Base-by-base conservation (phyloP, 108 stramenopile species). In the Nitzschia palea region DNA sequence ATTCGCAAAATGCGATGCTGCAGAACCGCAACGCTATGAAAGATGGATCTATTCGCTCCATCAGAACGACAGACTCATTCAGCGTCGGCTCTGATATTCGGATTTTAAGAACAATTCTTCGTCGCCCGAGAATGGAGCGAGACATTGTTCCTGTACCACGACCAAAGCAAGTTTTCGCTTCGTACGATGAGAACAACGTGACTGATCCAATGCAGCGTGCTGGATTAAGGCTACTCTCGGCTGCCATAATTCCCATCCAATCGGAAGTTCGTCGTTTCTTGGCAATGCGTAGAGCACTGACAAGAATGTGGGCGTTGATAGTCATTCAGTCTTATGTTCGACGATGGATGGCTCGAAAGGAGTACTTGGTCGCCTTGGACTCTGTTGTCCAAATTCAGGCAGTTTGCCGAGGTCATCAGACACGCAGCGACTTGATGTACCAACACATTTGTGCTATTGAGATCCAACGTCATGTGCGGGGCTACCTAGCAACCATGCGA, bases 221-320 rank as follows among this genome's bases (percentile, higher is more conserved):
- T 44, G 89, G 92, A 14, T 70, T 90, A 22, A 71, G 84, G 20
- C 72, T 93, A 0, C 65, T 93, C 18, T 85, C 86, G 40, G 86
- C 87, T 10, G 87, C 92, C 26, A 87, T 88, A 0, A 85, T 94
- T 69, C 93, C 89, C 0, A 91, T 94, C 64, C 93, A 94, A 67
- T 80, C 84, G 10, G 77, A 79, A 57, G 80, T 83, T 18, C 84
- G 93, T 35, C 71, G 89, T 31, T 86, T 82, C 62, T 60, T 94
- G 12, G 89, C 87, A 9, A 79, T 78, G 54, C 80, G 82, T 47
- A 55, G 55, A 35, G 83, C 87, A 8, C 62, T 89, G 44, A 78
- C 74, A 56, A 71, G 79, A 44, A 85, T 91, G 83, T 86, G 88
- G 73, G 86, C 84, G 3, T 63, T 89, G 50, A 78, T 94, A 33